Percentiles rank a stretch among this genome's conserved stretches.
Evolutionary conservation across 805 yeast genomes (phyloP).

Genomic region (Candida michaelii): DNA sequence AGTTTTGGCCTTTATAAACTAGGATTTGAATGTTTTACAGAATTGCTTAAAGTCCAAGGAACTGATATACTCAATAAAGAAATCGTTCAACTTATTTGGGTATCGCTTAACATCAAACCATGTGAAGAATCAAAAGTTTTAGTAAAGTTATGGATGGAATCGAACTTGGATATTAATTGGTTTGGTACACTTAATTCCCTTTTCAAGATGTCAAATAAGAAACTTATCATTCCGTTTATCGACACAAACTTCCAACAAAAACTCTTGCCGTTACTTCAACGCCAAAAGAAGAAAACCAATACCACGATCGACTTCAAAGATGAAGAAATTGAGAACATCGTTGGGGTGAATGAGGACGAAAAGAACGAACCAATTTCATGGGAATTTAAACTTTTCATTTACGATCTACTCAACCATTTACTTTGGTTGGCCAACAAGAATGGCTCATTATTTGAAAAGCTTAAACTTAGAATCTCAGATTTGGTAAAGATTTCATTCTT

Average conservation of each 20-base stretch:
- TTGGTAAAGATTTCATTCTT: slow-evolving; percentile 75
- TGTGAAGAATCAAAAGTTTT: slow-evolving; percentile 46
- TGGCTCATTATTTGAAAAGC: slow-evolving; percentile 34
- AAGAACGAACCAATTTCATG: slow-evolving; percentile 58
- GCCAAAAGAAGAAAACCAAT: slow-evolving; percentile 33
- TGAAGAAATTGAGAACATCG: slow-evolving; percentile 42
- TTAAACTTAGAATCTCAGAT: slow-evolving; percentile 54
- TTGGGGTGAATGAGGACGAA: slow-evolving; percentile 37
- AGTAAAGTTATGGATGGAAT: slow-evolving; percentile 61
- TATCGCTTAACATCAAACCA: slow-evolving; percentile 49
- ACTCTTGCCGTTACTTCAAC: slow-evolving; percentile 41
- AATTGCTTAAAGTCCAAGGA: slow-evolving; percentile 52
- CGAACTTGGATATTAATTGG: slow-evolving; percentile 53
- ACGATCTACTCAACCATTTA: slow-evolving; percentile 46
- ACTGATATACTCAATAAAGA: slow-evolving; percentile 39
- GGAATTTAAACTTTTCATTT: slow-evolving; percentile 52
- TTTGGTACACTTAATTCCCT: slow-evolving; percentile 53
- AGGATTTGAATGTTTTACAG: slow-evolving; percentile 58
- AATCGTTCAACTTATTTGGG: slow-evolving; percentile 60
- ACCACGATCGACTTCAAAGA: slow-evolving; percentile 35
- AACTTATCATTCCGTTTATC: slow-evolving; percentile 40
- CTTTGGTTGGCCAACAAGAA: slow-evolving; percentile 41
- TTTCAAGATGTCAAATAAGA: slow-evolving; percentile 44
- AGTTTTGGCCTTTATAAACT: slow-evolving; percentile 39
- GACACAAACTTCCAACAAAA: slow-evolving; percentile 40